These are phyloP conservation scores for Penicillium sp. DNA, from an alignment of 2,329 filamentous ascomycete genomes.

Conservation along the genomic window DNA sequence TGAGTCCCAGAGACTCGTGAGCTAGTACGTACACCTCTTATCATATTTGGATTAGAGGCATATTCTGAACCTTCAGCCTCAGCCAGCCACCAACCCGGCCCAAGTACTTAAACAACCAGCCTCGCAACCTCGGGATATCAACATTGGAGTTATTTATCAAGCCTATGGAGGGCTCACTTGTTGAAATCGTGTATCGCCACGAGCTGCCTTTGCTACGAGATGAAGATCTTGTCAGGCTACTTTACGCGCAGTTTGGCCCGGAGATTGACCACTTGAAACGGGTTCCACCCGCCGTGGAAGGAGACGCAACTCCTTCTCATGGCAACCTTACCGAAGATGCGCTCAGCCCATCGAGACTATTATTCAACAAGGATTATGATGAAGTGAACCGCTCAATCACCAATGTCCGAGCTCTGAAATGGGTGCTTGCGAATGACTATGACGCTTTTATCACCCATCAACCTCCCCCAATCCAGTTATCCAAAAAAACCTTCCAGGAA, in stretches of 20 bases:
- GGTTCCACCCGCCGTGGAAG: background rate
- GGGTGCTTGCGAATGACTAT: background rate
- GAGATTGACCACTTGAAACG: background rate
- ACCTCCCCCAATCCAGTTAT: background rate
- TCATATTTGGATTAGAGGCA: background rate
- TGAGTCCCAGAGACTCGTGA: background rate
- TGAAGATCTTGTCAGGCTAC: background rate
- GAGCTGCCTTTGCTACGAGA: background rate
- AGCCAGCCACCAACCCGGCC: background rate
- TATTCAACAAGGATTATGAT: background rate
- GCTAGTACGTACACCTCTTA: background rate
- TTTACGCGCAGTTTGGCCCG: background rate
- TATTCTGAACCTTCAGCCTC: background rate
- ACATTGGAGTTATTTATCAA: background rate
- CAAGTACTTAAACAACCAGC: background rate
- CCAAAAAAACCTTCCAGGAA: background rate
- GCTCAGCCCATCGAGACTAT: background rate
- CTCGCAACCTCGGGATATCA: background rate
- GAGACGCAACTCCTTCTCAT: background rate
- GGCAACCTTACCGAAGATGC: background rate
- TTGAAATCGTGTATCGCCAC: background rate
- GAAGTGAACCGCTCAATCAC: conserved; percentile 1
- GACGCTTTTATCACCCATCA: background rate
- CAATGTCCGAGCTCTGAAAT: background rate
- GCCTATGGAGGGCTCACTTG: background rate